Base-by-base conservation (phyloP, 2,329 filamentous ascomycete species). In the Alternaria triticimaculans region DNA sequence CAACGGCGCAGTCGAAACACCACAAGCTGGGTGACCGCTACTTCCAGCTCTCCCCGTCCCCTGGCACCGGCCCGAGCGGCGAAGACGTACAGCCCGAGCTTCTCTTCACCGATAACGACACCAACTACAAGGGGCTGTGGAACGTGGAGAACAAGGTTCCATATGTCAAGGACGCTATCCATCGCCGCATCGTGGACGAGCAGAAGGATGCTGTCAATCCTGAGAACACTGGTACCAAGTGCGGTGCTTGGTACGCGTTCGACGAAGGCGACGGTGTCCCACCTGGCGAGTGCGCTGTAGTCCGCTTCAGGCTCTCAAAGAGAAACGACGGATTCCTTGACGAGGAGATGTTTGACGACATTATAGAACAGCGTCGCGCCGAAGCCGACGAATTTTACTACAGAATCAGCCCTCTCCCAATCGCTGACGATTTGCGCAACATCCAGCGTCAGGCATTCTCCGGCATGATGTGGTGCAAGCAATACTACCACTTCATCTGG, bases 391-490 rank as follows among this genome's bases (percentile, higher is more conserved):
- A 98, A 65, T 98, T 98, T 80, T 98, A 96, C 84, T 96, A 91
- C 82, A 89, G 92, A 63, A 91, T 98, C 79, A 97, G 93, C 80
- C 95, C 95, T 4, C 85, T 97, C 43, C 95, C 94, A 3, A 97
- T 97, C 91, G 87, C 92, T 0, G 94, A 98, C 53, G 95, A 98
- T 76, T 86, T 97, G 63, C 90, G 94, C 71, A 97, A 96, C 80
- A 96, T 98, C 71, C 96, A 98, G 82, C 89, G 95, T 71, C 94
- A 97, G 80, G 96, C 95, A 5, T 92, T 97, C 70, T 90, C 94
- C 0, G 95, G 96, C 58, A 98, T 98, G 95, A 91, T 98, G 87
- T 98, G 95, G 95, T 96, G 92, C 67, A 98, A 98, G 80, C 95
- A 98, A 80, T 93, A 93, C 82, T 98, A 98, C 80, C 89, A 96